phyloP scores from a whole-genome alignment of 441 rosid genomes.

The Erodium texanum region DNA sequence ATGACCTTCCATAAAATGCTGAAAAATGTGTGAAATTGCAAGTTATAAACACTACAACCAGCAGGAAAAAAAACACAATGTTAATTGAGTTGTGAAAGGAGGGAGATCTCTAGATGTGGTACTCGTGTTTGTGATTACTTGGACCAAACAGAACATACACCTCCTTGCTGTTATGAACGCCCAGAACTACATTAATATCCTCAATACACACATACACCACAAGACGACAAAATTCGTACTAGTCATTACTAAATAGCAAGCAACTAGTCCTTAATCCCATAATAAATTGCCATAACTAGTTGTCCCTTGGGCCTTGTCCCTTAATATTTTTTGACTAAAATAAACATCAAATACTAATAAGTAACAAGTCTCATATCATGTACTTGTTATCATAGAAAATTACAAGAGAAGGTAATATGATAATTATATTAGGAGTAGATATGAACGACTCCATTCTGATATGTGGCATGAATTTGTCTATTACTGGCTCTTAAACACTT shows the following conservation, averaged over 20 bases:
- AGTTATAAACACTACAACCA: slow-evolving; percentile 6
- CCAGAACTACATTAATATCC: neutral
- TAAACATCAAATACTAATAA: neutral
- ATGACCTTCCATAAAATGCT: slow-evolving; percentile 99
- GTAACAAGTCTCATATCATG: neutral
- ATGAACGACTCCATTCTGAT: neutral
- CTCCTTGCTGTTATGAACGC: neutral
- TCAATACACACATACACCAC: neutral
- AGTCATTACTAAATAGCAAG: neutral
- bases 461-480: neutral
- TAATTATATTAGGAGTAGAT: neutral
- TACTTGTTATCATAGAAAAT: neutral
- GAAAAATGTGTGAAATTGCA: slow-evolving; percentile 14
- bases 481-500: neutral
- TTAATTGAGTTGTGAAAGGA: neutral
- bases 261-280: neutral
- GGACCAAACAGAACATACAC: neutral
- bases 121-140: neutral
- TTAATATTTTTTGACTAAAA: neutral
- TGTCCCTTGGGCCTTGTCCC: neutral
- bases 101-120: neutral
- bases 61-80: neutral
- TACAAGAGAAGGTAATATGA: neutral
- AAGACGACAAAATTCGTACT: neutral
- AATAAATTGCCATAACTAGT: neutral